Base-by-base conservation (phyloP, 2,329 filamentous ascomycete genomes). In the Eutypa lata region DNA sequence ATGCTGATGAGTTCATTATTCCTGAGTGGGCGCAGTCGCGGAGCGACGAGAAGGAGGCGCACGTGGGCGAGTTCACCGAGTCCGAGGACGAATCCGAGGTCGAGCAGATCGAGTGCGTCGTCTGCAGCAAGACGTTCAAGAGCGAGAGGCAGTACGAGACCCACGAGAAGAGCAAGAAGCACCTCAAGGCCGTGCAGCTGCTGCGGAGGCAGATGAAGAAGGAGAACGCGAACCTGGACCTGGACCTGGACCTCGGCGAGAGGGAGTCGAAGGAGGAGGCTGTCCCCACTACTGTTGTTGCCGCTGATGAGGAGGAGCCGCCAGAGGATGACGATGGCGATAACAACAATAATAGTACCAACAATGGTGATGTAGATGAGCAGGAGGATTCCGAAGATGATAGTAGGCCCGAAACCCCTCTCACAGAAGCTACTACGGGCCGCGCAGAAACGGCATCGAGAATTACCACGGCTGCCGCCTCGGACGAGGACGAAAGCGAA, bases 121-220 rank as follows among this genome's bases (percentile, higher is more conserved):
- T 85, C 4, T 97, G 94, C 70, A 81, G 84, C 59, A 90, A 89
- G 59, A 80, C 73, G 0, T 99, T 97, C 73, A 83, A 97, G 72
- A 97, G 92, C 64, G 89, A 96, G 67, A 91, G 91, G 59, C 93
- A 97, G 66, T 91, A 89, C 55, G 86, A 95, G 64, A 87, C 89
- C 3, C 94, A 99, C 64, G 92, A 97, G 73, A 91, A 88, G 73
- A 97, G 93, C 77, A 99, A 96, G 70, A 99, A 97, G 72, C 94
- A 99, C 65, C 72, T 87, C 56, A 97, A 96, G 68, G 88, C 91
- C 2, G 80, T 97, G 7, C 87, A 92, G 60, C 83, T 91, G 55
- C 72, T 99, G 38, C 85, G 84, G 63, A 81, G 83, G 63, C 87
- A 94, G 68, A 96, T 99, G 91, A 83, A 80, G 61, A 85, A 87